A percentile compares a stretch with the other conserved stretches of the same genome.
These are phyloP conservation scores for Candida yuanshanica DNA, from an alignment of 805 yeast genomes.

Conservation along the genomic window DNA sequence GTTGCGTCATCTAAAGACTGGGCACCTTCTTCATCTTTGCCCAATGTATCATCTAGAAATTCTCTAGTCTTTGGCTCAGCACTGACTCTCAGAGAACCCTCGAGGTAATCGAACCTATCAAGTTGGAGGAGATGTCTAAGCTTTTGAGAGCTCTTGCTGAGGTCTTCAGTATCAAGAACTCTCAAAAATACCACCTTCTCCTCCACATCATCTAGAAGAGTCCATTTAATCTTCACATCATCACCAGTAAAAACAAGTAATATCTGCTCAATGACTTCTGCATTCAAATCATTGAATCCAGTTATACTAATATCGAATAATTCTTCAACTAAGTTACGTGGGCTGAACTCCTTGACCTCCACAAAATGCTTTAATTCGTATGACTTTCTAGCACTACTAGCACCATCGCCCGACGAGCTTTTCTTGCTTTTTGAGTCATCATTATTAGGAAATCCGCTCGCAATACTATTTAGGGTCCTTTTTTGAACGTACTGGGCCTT, in stretches of 20 bases:
- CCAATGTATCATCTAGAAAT: conserved; percentile 9
- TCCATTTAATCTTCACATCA: conserved; percentile 28
- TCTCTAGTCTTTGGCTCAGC: conserved; percentile 11
- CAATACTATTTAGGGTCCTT: conserved; percentile 2
- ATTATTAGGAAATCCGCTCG: not conserved
- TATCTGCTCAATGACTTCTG: conserved; percentile 29
- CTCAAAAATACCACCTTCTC: conserved; percentile 28
- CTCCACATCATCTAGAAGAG: conserved; percentile 31
- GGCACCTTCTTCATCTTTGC: conserved; percentile 1
- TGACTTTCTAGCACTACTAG: not conserved
- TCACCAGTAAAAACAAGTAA: conserved; percentile 18
- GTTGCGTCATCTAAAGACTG: not conserved
- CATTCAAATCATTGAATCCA: conserved; percentile 30
- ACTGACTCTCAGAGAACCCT: conserved; percentile 2
- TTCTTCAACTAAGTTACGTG: conserved; percentile 32
- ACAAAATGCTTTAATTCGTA: conserved; percentile 3
- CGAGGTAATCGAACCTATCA: not conserved
- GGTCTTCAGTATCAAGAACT: not conserved
- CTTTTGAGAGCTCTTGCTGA: not conserved
- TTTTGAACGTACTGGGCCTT: conserved; percentile 5
- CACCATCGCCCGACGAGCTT: conserved; percentile 1
- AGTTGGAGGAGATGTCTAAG: conserved; percentile 1
- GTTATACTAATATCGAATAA: conserved; percentile 28
- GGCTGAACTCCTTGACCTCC: conserved; percentile 27
- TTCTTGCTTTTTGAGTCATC: not conserved